These are phyloP conservation scores for Rhodamnia rubescens DNA, from an alignment of 345 rosid genomes.

Conservation along the genomic window DNA sequence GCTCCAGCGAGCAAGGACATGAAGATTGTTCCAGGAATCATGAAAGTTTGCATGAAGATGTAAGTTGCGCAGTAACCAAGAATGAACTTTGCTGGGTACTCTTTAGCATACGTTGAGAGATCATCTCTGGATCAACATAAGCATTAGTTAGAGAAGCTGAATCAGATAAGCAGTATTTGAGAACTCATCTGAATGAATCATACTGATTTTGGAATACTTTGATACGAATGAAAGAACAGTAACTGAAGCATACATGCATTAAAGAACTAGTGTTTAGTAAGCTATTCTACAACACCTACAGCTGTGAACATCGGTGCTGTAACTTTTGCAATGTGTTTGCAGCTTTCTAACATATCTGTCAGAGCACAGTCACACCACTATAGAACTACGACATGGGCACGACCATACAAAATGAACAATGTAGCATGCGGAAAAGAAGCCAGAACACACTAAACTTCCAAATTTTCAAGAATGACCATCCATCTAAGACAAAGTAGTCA, in stretches of 20 bases:
- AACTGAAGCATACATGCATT: neutral
- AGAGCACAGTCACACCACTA: neutral
- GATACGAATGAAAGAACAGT: neutral
- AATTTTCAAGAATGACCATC: neutral
- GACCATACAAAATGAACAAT: neutral
- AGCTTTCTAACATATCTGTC: neutral
- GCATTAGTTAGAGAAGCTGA: neutral
- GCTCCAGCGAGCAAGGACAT: constrained; percentile 99
- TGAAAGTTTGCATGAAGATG: constrained; percentile 98
- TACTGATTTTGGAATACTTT: neutral
- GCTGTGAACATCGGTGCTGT: neutral
- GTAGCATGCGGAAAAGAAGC: neutral
- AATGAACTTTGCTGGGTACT: constrained; percentile 72
- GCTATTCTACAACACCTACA: neutral
- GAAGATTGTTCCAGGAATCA: constrained; percentile 99
- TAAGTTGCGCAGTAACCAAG: constrained; percentile 93
- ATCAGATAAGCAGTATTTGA: neutral
- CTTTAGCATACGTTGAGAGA: constrained; percentile 64
- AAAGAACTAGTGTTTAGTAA: neutral
- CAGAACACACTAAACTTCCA: neutral
- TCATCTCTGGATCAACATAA: constrained; percentile 49
- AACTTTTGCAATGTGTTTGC: neutral
- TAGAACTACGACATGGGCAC: neutral
- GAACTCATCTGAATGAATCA: neutral
- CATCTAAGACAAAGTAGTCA: neutral